A percentile compares a stretch with the other conserved stretches of the same genome.
phyloP scores from a whole-genome alignment of 768 basidiomycete species.

The Leccinum pellstonianum region DNA sequence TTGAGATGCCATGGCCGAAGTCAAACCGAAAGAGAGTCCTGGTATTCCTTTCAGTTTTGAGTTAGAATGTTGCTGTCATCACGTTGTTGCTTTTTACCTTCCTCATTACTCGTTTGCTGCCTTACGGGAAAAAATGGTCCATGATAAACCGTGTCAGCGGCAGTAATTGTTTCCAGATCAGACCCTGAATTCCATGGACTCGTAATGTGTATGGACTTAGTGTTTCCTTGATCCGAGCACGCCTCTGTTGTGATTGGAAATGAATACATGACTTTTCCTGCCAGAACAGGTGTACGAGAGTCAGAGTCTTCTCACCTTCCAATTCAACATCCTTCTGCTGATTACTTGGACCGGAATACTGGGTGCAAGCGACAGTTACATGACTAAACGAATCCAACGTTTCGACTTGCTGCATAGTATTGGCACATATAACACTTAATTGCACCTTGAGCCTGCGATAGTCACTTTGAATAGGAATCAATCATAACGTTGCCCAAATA shows the following conservation, averaged over 20 bases:
- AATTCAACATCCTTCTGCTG: not conserved
- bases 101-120: not conserved
- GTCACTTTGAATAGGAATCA: slow-evolving; percentile 43
- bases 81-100: slow-evolving; percentile 11
- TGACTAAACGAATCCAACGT: not conserved
- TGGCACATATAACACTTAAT: slow-evolving; percentile 52
- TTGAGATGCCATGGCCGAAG: slow-evolving; percentile 7
- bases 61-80: not conserved
- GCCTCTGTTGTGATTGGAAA: slow-evolving; percentile 5
- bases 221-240: not conserved
- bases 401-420: slow-evolving; percentile 23
- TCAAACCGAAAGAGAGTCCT: slow-evolving; percentile 17
- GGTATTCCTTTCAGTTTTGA: not conserved
- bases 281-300: not conserved
- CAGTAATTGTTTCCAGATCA: not conserved
- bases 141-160: not conserved
- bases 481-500: not conserved
- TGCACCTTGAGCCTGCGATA: slow-evolving; percentile 75
- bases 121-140: not conserved
- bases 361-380: slow-evolving; percentile 1
- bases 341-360: not conserved
- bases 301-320: slow-evolving; percentile 11
- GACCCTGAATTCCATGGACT: not conserved
- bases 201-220: not conserved
- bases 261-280: not conserved